Conservation (phyloP, 1,284 basidiomycete genomes). For the Cutaneotrichosporon sp. region DNA sequence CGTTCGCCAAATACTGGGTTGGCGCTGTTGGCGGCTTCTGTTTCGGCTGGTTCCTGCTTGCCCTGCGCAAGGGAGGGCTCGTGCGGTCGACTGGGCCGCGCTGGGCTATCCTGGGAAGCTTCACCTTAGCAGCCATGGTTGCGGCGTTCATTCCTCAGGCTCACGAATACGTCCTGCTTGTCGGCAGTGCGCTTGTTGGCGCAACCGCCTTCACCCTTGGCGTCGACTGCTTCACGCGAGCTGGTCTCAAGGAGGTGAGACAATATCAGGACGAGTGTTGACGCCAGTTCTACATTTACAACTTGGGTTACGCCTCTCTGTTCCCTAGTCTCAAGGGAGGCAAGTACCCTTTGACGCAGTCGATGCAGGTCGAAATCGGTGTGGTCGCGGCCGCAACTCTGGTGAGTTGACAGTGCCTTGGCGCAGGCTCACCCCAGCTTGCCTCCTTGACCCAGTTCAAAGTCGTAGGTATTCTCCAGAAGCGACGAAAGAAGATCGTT, state of each 20-base stretch:
- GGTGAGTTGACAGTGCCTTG: slow-evolving; percentile 26
- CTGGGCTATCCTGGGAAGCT: slow-evolving; percentile 77
- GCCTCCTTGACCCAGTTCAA: slow-evolving; percentile 85
- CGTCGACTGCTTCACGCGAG: slow-evolving; percentile 86
- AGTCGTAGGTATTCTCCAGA: slow-evolving; percentile 70
- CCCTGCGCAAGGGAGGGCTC: slow-evolving; percentile 72
- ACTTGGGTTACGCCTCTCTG: slow-evolving; percentile 65
- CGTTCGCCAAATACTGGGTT: slow-evolving; percentile 75
- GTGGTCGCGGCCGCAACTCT: slow-evolving; percentile 66
- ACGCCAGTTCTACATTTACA: slow-evolving; percentile 84
- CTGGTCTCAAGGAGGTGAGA: slow-evolving; percentile 74
- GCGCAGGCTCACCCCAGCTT: slow-evolving; percentile 51
- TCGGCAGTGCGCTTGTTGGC: slow-evolving; percentile 70
- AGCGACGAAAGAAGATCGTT: slow-evolving; percentile 67
- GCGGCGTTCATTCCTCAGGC: slow-evolving; percentile 63
- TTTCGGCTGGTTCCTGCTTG: slow-evolving; percentile 80
- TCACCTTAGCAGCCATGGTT: slow-evolving; percentile 56
- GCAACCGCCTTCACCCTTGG: slow-evolving; percentile 89
- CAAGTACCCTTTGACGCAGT: slow-evolving; percentile 79
- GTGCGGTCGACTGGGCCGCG: slow-evolving; percentile 68
- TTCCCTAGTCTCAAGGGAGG: slow-evolving; percentile 70
- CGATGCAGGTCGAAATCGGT: slow-evolving; percentile 90
- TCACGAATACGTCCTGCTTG: slow-evolving; percentile 72
- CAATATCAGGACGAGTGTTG: too few species aligned
- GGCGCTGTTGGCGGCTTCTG: slow-evolving; percentile 85